A percentile compares a stretch with the other conserved stretches of the same genome.
Conservation (phyloP, 1,139 yeast species). For the Insectozyma bohioensis region DNA sequence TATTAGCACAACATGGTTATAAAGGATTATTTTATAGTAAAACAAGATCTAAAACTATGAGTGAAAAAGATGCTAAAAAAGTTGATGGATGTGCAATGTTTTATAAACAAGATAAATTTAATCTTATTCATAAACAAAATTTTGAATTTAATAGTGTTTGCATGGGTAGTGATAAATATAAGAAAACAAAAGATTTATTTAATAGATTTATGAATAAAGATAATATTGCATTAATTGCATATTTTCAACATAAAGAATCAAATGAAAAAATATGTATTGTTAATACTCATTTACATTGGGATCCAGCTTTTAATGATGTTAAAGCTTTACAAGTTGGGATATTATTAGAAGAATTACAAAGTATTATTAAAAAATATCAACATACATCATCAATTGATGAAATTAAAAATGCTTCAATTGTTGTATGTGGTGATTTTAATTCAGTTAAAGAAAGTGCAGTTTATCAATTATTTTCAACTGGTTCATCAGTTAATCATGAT, state of each 20-base stretch:
- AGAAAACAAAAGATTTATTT: slow-evolving; percentile 90
- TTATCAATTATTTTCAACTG: slow-evolving; percentile 82
- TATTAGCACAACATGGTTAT: slow-evolving; percentile 73
- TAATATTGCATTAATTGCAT: slow-evolving; percentile 81
- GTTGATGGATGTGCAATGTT: slow-evolving; percentile 98
- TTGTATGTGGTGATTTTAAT: slow-evolving; percentile 95
- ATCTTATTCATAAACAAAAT: slow-evolving; percentile 65
- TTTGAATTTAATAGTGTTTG: slow-evolving; percentile 89
- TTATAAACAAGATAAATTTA: slow-evolving; percentile 68
- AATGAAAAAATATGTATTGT: slow-evolving; percentile 75
- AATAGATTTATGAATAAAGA: slow-evolving; percentile 97
- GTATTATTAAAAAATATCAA: slow-evolving; percentile 51
- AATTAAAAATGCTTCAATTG: slow-evolving; percentile 64
- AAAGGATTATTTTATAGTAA: slow-evolving; percentile 81
- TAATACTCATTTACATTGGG: slow-evolving; percentile 98
- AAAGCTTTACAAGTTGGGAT: slow-evolving; percentile 95
- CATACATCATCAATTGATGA: slow-evolving; percentile 51
- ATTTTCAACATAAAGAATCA: slow-evolving; percentile 69
- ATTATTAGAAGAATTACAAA: slow-evolving; percentile 81
- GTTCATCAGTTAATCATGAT: slow-evolving; percentile 67
- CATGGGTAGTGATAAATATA: slow-evolving; percentile 83
- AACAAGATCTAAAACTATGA: slow-evolving; percentile 91
- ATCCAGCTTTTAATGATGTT: slow-evolving; percentile 94
- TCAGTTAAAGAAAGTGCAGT: slow-evolving; percentile 88
- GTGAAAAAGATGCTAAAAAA: slow-evolving; percentile 74